Evolutionary conservation across 208 protist genomes (phyloP).

Genomic region (Trichomonas tenax): DNA sequence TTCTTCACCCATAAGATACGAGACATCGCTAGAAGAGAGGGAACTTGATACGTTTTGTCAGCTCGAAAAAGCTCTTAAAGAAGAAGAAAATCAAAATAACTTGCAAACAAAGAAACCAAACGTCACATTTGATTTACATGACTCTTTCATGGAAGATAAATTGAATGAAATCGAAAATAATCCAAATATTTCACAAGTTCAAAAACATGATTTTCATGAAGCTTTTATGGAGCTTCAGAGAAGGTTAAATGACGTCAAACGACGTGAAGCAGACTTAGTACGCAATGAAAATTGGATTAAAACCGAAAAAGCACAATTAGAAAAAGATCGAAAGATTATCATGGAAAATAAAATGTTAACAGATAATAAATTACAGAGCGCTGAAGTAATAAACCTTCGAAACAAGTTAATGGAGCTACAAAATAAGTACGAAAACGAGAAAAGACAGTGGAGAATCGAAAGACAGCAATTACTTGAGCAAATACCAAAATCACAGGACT

Average conservation of each 20-base stretch:
- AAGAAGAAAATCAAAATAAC: not conserved
- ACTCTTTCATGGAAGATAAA: not conserved
- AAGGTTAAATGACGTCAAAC: not conserved
- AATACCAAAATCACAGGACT: not conserved
- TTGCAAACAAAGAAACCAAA: not conserved
- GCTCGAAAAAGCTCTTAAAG: not conserved
- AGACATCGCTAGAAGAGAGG: not conserved
- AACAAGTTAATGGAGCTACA: not conserved
- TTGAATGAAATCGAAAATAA: not conserved
- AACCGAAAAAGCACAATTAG: not conserved
- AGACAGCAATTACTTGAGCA: not conserved
- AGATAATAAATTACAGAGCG: not conserved
- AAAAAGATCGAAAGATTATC: not conserved
- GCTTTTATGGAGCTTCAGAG: not conserved
- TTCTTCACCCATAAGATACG: not conserved
- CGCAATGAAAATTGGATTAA: not conserved
- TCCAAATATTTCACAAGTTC: not conserved
- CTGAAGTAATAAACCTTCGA: not conserved
- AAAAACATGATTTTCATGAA: not conserved
- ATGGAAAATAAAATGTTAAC: not conserved
- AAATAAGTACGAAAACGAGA: not conserved
- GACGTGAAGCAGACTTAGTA: not conserved
- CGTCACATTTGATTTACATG: not conserved
- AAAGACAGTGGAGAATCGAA: not conserved
- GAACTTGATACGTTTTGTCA: not conserved